Conservation (phyloP, 805 yeast species). For the Spathaspora boniae region DNA sequence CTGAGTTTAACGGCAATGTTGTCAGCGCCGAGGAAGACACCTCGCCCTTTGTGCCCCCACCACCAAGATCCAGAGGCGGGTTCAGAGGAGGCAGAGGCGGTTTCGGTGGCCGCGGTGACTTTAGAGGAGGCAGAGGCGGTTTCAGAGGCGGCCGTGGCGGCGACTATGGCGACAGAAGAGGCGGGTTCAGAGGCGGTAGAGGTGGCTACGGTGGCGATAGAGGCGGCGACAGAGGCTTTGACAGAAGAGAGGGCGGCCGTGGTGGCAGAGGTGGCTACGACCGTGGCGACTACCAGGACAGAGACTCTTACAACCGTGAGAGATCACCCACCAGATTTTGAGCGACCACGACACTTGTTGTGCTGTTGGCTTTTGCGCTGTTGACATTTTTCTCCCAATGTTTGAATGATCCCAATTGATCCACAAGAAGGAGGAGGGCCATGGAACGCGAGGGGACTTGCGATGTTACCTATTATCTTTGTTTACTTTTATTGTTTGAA, state of each 20-base stretch:
- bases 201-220: constrained; percentile 21
- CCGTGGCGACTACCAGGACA: constrained; percentile 49
- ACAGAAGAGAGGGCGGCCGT: constrained; percentile 33
- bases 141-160: constrained; percentile 31
- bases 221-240: constrained; percentile 44
- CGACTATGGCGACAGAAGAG: constrained; percentile 19
- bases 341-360: constrained; percentile 12
- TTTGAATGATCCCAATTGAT: too few relatives aligned
- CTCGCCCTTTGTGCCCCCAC: constrained; percentile 53
- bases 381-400: too few relatives aligned
- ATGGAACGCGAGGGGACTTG: too few relatives aligned
- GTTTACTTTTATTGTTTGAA: too few relatives aligned
- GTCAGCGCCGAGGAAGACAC: constrained; percentile 78
- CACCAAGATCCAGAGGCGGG: constrained; percentile 41
- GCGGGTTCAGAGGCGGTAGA: constrained; percentile 36
- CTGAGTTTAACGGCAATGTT: constrained; percentile 66
- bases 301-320: constrained; percentile 43
- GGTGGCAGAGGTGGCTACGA: constrained; percentile 37
- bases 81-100: constrained; percentile 33
- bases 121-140: constrained; percentile 30
- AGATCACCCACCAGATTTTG: constrained; percentile 77
- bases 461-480: too few relatives aligned
- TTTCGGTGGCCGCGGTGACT: constrained; percentile 34
- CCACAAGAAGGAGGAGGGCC: too few relatives aligned
- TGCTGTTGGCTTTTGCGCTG: too few relatives aligned